Evolutionary conservation across 768 basidiomycete species (phyloP), one percentile per base, ranked within the genome.

Genomic region (Hericium alpestre): DNA sequence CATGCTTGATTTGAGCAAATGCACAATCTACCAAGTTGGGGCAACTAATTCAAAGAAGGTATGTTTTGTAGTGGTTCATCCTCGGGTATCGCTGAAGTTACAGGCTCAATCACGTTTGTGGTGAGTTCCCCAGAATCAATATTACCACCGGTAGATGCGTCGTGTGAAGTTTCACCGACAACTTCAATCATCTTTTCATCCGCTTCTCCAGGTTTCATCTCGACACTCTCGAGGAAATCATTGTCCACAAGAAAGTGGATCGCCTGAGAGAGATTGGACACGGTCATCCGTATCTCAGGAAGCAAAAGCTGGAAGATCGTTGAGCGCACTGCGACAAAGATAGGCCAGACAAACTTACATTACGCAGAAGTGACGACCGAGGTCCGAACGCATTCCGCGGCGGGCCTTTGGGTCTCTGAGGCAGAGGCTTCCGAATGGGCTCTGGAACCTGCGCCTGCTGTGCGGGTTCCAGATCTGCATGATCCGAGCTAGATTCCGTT

Each of bases 221-320:
- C 94, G 1, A 95, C 90, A 32, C 79, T 80, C 48, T 76, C 73
- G 38, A 97, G 71, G 70, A 94, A 92, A 65, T 93, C 84, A 61
- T 97, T 96, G 59, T 89, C 87, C 1, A 90, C 92, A 16, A 95
- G 69, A 69, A 96, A 97, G 32, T 79, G 83, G 61, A 96, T 90
- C 4, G 90, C 91, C 68, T 97, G 94, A 0, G 93, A 93, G 4
- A 97, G 76, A 69, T 93, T 93, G 1, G 92, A 94, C 4, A 93
- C 79, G 0, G 93, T 94, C 61, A 89, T 77, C 27, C 86, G 82
- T 40, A 95, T 93, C 66, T 95, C 93, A 12, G 87, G 89, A 18
- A 86, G 73, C 4, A 96, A 76, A 12, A 96, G 73, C 90, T 93
- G 63, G 37, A 55, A 22, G 27, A 37, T 15, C 51, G 41, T 22